Conservation (phyloP, 192 early-diverging fungal genomes). For the Coemansia sp. region DNA sequence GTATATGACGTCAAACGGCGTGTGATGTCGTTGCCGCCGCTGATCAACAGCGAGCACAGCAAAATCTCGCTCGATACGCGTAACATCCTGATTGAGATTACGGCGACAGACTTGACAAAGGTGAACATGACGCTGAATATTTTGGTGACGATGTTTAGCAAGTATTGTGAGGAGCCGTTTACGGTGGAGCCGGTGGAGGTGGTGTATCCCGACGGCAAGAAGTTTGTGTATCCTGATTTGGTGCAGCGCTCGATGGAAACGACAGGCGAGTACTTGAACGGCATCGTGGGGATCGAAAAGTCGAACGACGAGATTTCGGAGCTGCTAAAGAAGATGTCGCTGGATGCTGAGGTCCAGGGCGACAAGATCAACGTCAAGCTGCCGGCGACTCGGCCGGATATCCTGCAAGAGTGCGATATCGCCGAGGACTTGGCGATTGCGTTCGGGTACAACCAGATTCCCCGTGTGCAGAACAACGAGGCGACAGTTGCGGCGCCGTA, state of each 20-base stretch:
- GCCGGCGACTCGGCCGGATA: constrained; percentile 89
- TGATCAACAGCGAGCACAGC: constrained; percentile 98
- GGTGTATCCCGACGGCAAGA: constrained; percentile 75
- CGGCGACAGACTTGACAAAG: constrained; percentile 95
- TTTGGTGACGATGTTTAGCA: constrained; percentile 92
- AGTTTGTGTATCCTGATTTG: constrained; percentile 72
- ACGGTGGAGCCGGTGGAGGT: constrained; percentile 94
- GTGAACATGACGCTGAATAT: constrained; percentile 92
- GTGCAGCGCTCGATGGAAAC: constrained; percentile 66
- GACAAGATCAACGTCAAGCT: constrained; percentile 68
- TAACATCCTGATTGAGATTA: constrained; percentile 98
- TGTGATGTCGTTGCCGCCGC: constrained; percentile 94
- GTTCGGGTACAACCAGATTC: constrained; percentile 93
- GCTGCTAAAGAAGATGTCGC: constrained; percentile 85
- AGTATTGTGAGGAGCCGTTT: constrained; percentile 88
- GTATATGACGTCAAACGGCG: constrained; percentile 79
- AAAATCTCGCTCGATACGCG: constrained; percentile 93
- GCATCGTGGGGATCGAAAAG: constrained; percentile 73
- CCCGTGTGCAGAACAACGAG: constrained; percentile 72
- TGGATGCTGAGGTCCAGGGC: constrained; percentile 60
- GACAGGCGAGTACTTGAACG: constrained; percentile 85
- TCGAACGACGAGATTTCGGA: constrained; percentile 66
- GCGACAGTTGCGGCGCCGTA: constrained; percentile 85
- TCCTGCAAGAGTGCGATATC: constrained; percentile 95
- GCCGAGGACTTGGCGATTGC: constrained; percentile 98